Base-by-base conservation (phyloP, 805 yeast genomes). In the Kluyveromyces wickerhamii region DNA sequence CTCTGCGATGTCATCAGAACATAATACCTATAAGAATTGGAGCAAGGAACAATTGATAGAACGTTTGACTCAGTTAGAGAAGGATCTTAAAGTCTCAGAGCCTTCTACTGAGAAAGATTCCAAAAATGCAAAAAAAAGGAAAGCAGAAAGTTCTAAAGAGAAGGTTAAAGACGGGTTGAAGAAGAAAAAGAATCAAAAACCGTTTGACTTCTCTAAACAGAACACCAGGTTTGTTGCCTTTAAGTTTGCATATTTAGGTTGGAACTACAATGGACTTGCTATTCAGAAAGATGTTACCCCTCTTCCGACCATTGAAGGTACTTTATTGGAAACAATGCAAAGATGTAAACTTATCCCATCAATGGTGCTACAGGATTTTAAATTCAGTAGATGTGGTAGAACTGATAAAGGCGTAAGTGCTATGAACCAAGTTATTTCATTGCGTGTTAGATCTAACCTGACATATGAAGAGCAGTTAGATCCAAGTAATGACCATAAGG, bases 361-460 rank as follows among this genome's bases (percentile, higher is more conserved):
- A 2, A 48, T 69, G 15, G 77, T 73, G 14, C 79, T 86, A 0
- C 62, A 62, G 6, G 77, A 74, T 1, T 83, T 79, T 51, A 68
- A 72, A 10, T 87, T 88, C 55, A 81, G 94, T 45, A 65, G 96
- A 42, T 92, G 97, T 61, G 97, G 97, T 0, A 68, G 97, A 49
- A 89, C 97, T 0, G 97, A 89, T 51, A 76, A 74, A 45, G 97
- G 96, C n/a, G 97, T 89, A 10, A 84, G 95, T 62, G 98, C 98
- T 0, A 74, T 92, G 79, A 83, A 85, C 44, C 98, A 92, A 58
- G 97, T 92, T 2, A 79, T 92, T 4, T 79, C 95, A 1, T 60
- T 92, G 24, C 60, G 66, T 11, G 78, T 89, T 18, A 67, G 98
- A 44, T 85, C 96, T 0, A 64, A 66, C 15, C 59, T 92, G 26